A percentile compares a stretch with the other conserved stretches of the same genome.
These are phyloP conservation scores for Fonsecaea pedrosoi DNA, from an alignment of 2,329 filamentous ascomycete species.

Conservation along the genomic window DNA sequence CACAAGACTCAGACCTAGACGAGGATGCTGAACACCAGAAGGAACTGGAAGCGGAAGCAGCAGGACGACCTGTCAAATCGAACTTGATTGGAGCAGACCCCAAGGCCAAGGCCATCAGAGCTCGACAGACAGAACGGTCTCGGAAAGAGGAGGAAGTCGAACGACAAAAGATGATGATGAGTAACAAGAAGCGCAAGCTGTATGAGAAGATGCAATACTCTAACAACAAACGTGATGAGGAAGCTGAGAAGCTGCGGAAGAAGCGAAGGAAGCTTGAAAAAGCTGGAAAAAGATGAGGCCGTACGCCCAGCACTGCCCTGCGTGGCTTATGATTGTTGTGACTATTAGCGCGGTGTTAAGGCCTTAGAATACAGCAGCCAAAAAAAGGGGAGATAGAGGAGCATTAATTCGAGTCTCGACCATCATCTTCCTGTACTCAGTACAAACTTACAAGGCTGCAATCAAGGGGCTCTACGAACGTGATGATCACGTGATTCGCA, in stretches of 20 bases:
- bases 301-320: background rate
- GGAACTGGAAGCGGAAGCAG: constrained; percentile 91
- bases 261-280: constrained; percentile 89
- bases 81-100: constrained; percentile 63
- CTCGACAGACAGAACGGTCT: constrained; percentile 66
- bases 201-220: constrained; percentile 97
- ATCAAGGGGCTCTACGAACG: background rate
- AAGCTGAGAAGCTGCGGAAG: constrained; percentile 82
- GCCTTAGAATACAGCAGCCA: constrained; percentile 5
- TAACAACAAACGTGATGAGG: constrained; percentile 89
- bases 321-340: background rate
- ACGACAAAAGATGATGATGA: constrained; percentile 96
- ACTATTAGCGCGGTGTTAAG: constrained; percentile 22
- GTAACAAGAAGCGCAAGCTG: constrained; percentile 95
- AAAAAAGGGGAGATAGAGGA: constrained; percentile 1
- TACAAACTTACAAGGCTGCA: background rate
- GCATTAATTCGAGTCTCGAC: background rate
- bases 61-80: constrained; percentile 62
- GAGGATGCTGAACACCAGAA: constrained; percentile 76
- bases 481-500: background rate
- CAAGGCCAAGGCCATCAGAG: constrained; percentile 69
- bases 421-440: background rate
- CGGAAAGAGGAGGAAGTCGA: constrained; percentile 86
- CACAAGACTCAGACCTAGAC: constrained; percentile 61
- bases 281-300: constrained; percentile 20